phyloP scores from a whole-genome alignment of 305 asterid genomes.

The Stenogyne calaminthoides region DNA sequence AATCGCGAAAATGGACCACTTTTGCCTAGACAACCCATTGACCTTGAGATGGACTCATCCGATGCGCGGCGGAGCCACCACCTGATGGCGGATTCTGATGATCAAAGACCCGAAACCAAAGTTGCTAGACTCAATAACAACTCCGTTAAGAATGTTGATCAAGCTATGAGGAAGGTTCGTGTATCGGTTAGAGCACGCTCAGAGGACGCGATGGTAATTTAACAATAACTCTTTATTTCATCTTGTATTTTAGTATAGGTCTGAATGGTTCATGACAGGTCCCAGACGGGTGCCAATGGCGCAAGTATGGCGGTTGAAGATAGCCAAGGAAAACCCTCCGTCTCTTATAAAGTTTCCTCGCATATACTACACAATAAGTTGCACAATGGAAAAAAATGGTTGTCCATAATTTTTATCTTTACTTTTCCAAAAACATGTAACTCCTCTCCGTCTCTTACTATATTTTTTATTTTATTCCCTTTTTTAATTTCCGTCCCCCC shows the following conservation, averaged over 20 bases:
- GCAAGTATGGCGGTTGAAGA: constrained; percentile 94
- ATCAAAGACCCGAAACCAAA: constrained; percentile 41
- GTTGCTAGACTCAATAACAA: constrained; percentile 35
- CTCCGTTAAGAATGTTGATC: constrained; percentile 49
- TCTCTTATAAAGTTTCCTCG: too few relatives aligned
- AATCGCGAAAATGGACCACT: not conserved
- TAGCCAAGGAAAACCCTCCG: constrained; percentile 97
- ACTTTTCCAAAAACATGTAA: too few relatives aligned
- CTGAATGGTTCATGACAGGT: constrained; percentile 40
- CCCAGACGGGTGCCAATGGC: constrained; percentile 94
- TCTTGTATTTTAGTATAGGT: not conserved
- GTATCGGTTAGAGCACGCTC: constrained; percentile 87
- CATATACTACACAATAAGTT: too few relatives aligned
- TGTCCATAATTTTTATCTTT: too few relatives aligned
- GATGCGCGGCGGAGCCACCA: not conserved
- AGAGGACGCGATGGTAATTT: constrained; percentile 71
- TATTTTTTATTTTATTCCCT: too few relatives aligned
- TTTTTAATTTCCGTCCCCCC: too few relatives aligned
- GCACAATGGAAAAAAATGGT: too few relatives aligned
- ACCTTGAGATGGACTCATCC: constrained; percentile 32
- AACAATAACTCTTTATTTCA: not conserved
- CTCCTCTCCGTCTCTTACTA: too few relatives aligned
- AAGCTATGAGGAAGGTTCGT: constrained; percentile 81
- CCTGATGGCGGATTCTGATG: not conserved
- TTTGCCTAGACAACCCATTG: constrained; percentile 59